Conservation (phyloP, 768 basidiomycete genomes). For the Xerocomellus chrysenteron region DNA sequence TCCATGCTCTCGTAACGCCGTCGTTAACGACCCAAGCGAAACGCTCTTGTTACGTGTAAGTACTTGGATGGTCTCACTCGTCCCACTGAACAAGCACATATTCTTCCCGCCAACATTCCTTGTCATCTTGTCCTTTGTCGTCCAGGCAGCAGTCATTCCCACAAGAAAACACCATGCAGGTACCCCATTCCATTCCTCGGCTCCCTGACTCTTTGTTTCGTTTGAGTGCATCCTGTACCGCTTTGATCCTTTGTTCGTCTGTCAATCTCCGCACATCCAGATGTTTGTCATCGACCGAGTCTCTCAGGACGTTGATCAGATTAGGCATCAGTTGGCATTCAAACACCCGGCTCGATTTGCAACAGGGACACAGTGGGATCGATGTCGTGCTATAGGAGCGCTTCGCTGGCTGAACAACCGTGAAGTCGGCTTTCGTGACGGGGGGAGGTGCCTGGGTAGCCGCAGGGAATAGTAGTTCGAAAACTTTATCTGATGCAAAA, state of each 20-base stretch:
- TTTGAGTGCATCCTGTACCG: slow-evolving; percentile 56
- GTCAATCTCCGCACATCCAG: slow-evolving; percentile 39
- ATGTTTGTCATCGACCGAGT: slow-evolving; percentile 21
- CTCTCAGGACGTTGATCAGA: slow-evolving; percentile 73
- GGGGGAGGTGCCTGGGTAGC: slow-evolving; percentile 46
- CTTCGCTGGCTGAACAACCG: slow-evolving; percentile 44
- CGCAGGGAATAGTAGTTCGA: slow-evolving; percentile 69
- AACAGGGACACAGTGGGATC: slow-evolving; percentile 66
- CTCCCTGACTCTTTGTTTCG: slow-evolving; percentile 42
- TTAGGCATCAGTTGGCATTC: slow-evolving; percentile 97
- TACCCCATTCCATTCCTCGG: slow-evolving; percentile 93
- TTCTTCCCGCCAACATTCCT: slow-evolving; percentile 69
- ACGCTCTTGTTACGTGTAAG: background rate
- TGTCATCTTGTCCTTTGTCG: slow-evolving; percentile 39
- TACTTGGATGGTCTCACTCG: slow-evolving; percentile 33
- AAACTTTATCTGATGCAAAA: slow-evolving; percentile 76
- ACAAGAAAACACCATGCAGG: slow-evolving; percentile 86
- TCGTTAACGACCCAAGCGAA: slow-evolving; percentile 1
- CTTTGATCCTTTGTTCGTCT: slow-evolving; percentile 69
- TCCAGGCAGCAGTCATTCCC: slow-evolving; percentile 68
- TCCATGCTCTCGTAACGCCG: background rate
- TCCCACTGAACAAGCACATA: slow-evolving; percentile 77
- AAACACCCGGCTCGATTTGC: slow-evolving; percentile 69
- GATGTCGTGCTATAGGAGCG: slow-evolving; percentile 54
- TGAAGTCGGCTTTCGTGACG: slow-evolving; percentile 61